These are phyloP conservation scores for Pichia sp. DNA, from an alignment of 1,139 yeast species.

Conservation along the genomic window DNA sequence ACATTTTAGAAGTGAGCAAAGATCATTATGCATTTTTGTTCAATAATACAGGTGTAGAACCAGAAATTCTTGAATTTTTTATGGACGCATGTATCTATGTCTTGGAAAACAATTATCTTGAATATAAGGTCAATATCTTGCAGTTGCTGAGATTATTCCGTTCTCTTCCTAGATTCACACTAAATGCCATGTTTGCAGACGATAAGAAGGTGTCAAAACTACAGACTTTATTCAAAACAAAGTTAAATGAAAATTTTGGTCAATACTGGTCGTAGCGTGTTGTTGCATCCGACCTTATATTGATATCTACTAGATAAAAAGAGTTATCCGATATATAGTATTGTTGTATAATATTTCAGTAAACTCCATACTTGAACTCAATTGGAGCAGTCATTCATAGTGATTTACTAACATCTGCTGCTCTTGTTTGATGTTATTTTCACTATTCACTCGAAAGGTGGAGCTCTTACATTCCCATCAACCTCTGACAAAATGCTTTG, in stretches of 20 bases:
- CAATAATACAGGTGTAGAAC: constrained; percentile 45
- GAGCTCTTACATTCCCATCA: too few relatives aligned
- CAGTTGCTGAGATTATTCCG: constrained; percentile 12
- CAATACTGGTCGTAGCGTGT: constrained; percentile 5
- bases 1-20: constrained; percentile 31
- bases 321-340: too few relatives aligned
- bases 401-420: too few relatives aligned
- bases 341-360: too few relatives aligned
- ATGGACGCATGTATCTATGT: constrained; percentile 35
- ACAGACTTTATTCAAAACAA: background rate
- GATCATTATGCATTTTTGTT: constrained; percentile 31
- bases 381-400: too few relatives aligned
- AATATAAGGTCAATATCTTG: constrained; percentile 7
- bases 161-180: constrained; percentile 19
- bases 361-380: too few relatives aligned
- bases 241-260: constrained; percentile 4
- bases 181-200: constrained; percentile 19
- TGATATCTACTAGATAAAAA: too few relatives aligned
- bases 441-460: too few relatives aligned
- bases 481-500: too few relatives aligned
- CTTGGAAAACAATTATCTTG: constrained; percentile 4
- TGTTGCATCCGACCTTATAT: too few relatives aligned
- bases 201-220: constrained; percentile 1
- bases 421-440: too few relatives aligned
- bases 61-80: constrained; percentile 44